These are phyloP conservation scores for Trichoderma erinaceum DNA, from an alignment of 495 filamentous ascomycete species.

Conservation along the genomic window DNA sequence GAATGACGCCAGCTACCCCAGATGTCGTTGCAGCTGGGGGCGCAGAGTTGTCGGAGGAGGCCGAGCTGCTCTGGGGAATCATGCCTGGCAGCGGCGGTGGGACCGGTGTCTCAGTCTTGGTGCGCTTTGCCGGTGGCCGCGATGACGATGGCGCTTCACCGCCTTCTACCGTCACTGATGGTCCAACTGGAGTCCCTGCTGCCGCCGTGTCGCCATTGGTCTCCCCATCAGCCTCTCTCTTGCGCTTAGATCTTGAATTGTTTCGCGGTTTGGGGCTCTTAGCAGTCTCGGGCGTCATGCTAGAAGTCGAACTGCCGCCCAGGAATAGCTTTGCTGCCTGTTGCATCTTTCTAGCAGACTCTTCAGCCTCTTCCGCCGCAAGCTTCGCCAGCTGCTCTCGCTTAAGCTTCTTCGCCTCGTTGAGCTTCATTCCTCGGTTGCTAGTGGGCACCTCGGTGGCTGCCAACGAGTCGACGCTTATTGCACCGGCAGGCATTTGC, in stretches of 20 bases:
- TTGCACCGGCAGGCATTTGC: slow-evolving; percentile 43
- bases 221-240: slow-evolving; percentile 44
- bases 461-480: slow-evolving; percentile 43
- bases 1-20: slow-evolving; percentile 42
- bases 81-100: slow-evolving; percentile 38
- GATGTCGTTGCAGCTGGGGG: slow-evolving; percentile 47
- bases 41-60: slow-evolving; percentile 9
- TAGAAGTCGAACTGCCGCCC: not conserved
- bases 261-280: slow-evolving; percentile 19
- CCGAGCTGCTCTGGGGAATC: not conserved
- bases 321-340: slow-evolving; percentile 48
- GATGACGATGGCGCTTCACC: slow-evolving; percentile 24
- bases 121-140: slow-evolving; percentile 45
- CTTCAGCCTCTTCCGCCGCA: slow-evolving; percentile 60
- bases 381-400: slow-evolving; percentile 64
- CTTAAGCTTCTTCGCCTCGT: slow-evolving; percentile 89
- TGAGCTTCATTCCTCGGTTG: slow-evolving; percentile 86
- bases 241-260: slow-evolving; percentile 34
- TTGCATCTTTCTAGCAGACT: slow-evolving; percentile 52
- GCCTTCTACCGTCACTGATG: slow-evolving; percentile 19
- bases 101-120: slow-evolving; percentile 51
- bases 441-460: slow-evolving; percentile 54
- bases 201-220: slow-evolving; percentile 36
- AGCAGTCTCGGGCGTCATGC: slow-evolving; percentile 20
- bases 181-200: not conserved